phyloP scores from a whole-genome alignment of 2,329 filamentous ascomycete species.

The Claviceps purpurea region DNA sequence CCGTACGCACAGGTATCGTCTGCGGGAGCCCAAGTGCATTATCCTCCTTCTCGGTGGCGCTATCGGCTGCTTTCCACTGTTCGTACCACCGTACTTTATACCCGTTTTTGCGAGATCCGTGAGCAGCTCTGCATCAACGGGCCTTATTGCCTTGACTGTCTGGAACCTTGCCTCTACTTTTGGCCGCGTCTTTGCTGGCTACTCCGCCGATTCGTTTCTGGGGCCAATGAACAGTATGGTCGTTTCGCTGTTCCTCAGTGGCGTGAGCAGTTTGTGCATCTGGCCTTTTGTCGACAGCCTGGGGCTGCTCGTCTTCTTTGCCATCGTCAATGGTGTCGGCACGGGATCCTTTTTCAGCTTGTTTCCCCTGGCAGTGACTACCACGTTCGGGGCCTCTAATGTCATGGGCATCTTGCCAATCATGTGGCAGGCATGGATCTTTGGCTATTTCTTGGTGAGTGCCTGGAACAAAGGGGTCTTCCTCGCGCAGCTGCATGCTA shows the following conservation, averaged over 20 bases:
- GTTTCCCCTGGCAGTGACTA: constrained; percentile 12
- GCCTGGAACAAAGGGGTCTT: neutral
- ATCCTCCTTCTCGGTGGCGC: constrained; percentile 12
- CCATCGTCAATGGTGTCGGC: constrained; percentile 15
- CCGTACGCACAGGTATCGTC: constrained; percentile 12
- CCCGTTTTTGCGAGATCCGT: constrained; percentile 15
- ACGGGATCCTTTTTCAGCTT: constrained; percentile 18
- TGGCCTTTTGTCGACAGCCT: constrained; percentile 15
- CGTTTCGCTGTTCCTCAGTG: constrained; percentile 13
- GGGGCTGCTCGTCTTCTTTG: constrained; percentile 11
- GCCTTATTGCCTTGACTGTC: constrained; percentile 11
- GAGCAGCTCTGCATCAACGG: constrained; percentile 9
- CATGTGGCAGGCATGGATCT: constrained; percentile 16
- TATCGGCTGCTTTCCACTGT: constrained; percentile 14
- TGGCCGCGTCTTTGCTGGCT: constrained; percentile 14
- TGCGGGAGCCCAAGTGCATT: constrained; percentile 12
- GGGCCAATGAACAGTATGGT: constrained; percentile 16
- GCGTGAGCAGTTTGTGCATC: constrained; percentile 12
- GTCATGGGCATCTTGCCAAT: constrained; percentile 14
- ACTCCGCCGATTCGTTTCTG: constrained; percentile 13
- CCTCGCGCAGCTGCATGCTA: neutral
- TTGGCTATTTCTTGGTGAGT: constrained; percentile 16
- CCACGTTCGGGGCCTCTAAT: constrained; percentile 12
- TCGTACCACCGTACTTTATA: constrained; percentile 17
- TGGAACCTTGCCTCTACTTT: constrained; percentile 17